These are phyloP conservation scores for Phytophthora kernoviae DNA, from an alignment of 352 stramenopile genomes.

Conservation along the genomic window DNA sequence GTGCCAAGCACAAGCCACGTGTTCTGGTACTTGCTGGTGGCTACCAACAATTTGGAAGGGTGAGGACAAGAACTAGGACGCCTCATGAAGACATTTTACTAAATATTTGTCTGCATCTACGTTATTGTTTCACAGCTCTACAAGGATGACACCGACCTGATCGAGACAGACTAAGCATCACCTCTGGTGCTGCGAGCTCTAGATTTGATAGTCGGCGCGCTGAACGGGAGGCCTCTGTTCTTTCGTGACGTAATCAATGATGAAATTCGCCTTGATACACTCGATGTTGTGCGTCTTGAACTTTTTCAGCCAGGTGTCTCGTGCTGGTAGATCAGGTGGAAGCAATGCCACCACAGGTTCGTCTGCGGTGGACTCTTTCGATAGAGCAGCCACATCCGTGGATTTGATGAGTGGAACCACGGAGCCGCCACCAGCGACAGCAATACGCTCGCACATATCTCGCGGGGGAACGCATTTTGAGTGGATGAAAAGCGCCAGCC, in stretches of 20 bases:
- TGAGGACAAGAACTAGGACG: constrained; percentile 18
- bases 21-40: constrained; percentile 77
- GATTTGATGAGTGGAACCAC: constrained; percentile 68
- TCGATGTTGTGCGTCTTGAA: constrained; percentile 64
- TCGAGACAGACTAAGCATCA: constrained; percentile 35
- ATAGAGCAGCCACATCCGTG: constrained; percentile 46
- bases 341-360: constrained; percentile 66
- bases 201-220: constrained; percentile 59
- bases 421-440: constrained; percentile 55
- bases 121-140: constrained; percentile 41
- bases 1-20: constrained; percentile 46
- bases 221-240: constrained; percentile 62
- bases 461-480: constrained; percentile 71
- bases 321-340: constrained; percentile 50
- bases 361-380: constrained; percentile 41
- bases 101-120: constrained; percentile 25
- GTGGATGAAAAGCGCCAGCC: constrained; percentile 81
- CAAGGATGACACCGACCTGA: constrained; percentile 49
- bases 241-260: constrained; percentile 89
- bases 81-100: constrained; percentile 7
- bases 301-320: constrained; percentile 79
- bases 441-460: constrained; percentile 84
- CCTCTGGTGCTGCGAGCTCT: constrained; percentile 8
- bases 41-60: constrained; percentile 67
- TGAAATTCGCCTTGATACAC: constrained; percentile 78